These are phyloP conservation scores for Panaeolus papilionaceus DNA, from an alignment of 768 basidiomycete genomes.

Conservation along the genomic window DNA sequence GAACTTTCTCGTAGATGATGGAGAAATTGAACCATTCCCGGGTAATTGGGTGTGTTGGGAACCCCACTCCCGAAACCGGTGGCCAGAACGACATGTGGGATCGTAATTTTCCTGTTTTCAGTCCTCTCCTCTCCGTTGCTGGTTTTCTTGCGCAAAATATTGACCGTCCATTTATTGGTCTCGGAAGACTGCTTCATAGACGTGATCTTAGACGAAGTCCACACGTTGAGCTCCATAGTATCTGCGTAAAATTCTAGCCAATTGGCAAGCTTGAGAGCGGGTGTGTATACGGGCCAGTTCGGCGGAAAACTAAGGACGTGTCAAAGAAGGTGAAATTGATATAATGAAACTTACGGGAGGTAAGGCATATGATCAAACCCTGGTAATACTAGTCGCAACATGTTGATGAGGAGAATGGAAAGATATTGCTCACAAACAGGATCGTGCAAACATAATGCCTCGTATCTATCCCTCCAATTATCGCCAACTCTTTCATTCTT, in stretches of 20 bases:
- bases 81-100: conserved; percentile 62
- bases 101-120: conserved; percentile 42
- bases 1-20: too few relatives aligned
- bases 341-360: conserved; percentile 49
- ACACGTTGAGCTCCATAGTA: conserved; percentile 65
- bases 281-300: conserved; percentile 38
- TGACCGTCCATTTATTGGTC: conserved; percentile 51
- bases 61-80: background rate
- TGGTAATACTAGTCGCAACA: conserved; percentile 21
- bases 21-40: conserved; percentile 42
- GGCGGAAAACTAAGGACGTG: conserved; percentile 33
- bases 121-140: conserved; percentile 27
- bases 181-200: conserved; percentile 42
- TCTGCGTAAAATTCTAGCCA: conserved; percentile 71
- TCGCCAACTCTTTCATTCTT: conserved; percentile 66
- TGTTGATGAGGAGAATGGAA: background rate
- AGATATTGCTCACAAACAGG: conserved; percentile 59
- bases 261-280: conserved; percentile 55
- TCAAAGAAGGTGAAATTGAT: background rate
- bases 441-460: conserved; percentile 70
- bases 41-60: conserved; percentile 47
- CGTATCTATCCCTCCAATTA: conserved; percentile 71
- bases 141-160: conserved; percentile 33
- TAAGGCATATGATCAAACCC: conserved; percentile 67
- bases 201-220: conserved; percentile 56